phyloP scores from a whole-genome alignment of 2,329 filamentous ascomycete genomes.

The Paecilomyces sp. region DNA sequence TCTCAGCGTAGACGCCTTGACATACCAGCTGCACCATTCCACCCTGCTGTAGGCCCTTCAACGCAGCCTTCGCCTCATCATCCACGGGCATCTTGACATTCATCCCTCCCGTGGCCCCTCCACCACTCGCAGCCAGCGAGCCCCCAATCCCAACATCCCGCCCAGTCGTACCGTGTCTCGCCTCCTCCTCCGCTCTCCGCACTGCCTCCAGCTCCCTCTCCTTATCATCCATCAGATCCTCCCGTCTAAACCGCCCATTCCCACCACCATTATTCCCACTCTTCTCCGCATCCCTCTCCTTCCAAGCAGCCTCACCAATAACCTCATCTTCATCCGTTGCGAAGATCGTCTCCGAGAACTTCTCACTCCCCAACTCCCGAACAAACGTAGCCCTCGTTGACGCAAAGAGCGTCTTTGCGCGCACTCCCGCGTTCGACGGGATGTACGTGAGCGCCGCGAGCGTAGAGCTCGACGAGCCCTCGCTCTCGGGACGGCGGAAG shows the following conservation, averaged over 20 bases:
- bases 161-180: slow-evolving; percentile 45
- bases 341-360: slow-evolving; percentile 53
- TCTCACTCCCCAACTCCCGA: slow-evolving; percentile 54
- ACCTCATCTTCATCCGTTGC: slow-evolving; percentile 54
- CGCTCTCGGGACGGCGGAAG: slow-evolving; percentile 42
- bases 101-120: slow-evolving; percentile 27
- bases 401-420: slow-evolving; percentile 60
- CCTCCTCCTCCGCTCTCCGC: slow-evolving; percentile 52
- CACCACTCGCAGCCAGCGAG: slow-evolving; percentile 19
- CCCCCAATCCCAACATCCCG: slow-evolving; percentile 43
- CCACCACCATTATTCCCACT: slow-evolving; percentile 12
- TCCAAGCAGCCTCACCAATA: slow-evolving; percentile 46
- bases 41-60: slow-evolving; percentile 34
- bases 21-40: slow-evolving; percentile 46
- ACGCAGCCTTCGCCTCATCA: slow-evolving; percentile 46
- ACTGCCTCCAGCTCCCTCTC: slow-evolving; percentile 53
- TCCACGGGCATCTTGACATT: slow-evolving; percentile 46
- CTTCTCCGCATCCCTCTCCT: slow-evolving; percentile 43
- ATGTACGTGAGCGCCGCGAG: slow-evolving; percentile 55
- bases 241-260: slow-evolving; percentile 21
- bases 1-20: slow-evolving; percentile 4
- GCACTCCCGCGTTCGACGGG: slow-evolving; percentile 55
- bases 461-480: slow-evolving; percentile 1
- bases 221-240: slow-evolving; percentile 55
- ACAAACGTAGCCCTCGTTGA: slow-evolving; percentile 55